Conservation (phyloP, 2,329 filamentous ascomycete species). For the Stagonosporopsis tanaceti region DNA sequence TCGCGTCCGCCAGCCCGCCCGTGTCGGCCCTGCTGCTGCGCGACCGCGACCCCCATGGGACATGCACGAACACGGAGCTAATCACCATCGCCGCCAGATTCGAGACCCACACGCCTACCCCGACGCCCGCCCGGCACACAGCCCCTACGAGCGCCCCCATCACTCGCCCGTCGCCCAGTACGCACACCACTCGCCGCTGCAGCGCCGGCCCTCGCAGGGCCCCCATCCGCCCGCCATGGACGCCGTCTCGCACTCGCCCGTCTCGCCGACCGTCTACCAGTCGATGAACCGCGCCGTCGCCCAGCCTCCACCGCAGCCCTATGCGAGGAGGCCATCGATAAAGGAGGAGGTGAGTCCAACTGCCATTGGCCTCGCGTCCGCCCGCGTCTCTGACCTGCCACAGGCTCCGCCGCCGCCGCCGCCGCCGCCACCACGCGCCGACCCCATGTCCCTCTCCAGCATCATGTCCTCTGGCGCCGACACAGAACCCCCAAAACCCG, state of each 20-base stretch:
- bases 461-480: constrained; percentile 87
- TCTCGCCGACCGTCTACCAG: constrained; percentile 48
- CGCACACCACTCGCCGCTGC: constrained; percentile 47
- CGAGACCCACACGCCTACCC: constrained; percentile 46
- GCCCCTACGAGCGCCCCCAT: constrained; percentile 49
- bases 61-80: constrained; percentile 21
- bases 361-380: constrained; percentile 4
- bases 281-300: constrained; percentile 45
- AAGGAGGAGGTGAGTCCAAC: constrained; percentile 46
- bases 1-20: not conserved
- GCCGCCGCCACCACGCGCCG: constrained; percentile 77
- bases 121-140: constrained; percentile 43
- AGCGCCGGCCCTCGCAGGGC: constrained; percentile 49
- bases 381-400: constrained; percentile 28
- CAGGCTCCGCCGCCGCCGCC: constrained; percentile 67
- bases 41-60: not conserved
- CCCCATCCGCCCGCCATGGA: constrained; percentile 44
- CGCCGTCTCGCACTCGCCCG: constrained; percentile 49
- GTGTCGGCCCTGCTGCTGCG: not conserved
- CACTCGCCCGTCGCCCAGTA: constrained; percentile 47
- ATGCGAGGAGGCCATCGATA: constrained; percentile 41
- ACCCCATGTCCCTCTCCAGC: constrained; percentile 96
- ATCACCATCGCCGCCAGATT: constrained; percentile 34
- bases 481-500: constrained; percentile 66
- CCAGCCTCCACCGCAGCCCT: constrained; percentile 45